These are phyloP conservation scores for Trichoderma gracile DNA, from an alignment of 2,329 filamentous ascomycete species.

Conservation along the genomic window DNA sequence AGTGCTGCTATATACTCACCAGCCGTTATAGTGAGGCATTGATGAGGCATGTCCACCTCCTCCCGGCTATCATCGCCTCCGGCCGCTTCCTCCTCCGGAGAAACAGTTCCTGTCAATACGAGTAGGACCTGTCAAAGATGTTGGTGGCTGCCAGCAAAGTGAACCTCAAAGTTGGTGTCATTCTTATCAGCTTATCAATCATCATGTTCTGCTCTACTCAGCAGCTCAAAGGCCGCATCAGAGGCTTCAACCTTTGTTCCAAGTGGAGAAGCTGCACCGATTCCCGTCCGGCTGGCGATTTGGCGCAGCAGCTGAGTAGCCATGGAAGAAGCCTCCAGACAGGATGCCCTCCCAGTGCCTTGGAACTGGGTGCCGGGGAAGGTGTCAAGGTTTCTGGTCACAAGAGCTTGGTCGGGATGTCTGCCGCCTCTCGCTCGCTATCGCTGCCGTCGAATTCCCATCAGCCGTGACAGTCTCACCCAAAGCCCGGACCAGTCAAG, in stretches of 20 bases:
- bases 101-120: background rate
- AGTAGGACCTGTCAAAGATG: background rate
- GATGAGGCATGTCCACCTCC: background rate
- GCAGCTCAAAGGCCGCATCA: background rate
- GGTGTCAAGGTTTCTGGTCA: constrained; percentile 2
- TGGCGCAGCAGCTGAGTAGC: background rate
- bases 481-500: too few relatives aligned
- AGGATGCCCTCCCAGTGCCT: background rate
- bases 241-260: constrained; percentile 12
- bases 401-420: constrained; percentile 8
- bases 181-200: constrained; percentile 22
- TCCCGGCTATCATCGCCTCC: background rate
- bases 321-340: too few relatives aligned
- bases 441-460: background rate
- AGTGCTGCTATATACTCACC: background rate
- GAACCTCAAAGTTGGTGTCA: background rate
- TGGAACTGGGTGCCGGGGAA: background rate
- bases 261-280: constrained; percentile 21
- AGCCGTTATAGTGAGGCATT: background rate
- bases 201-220: background rate
- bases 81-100: background rate
- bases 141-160: background rate
- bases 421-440: constrained; percentile 9
- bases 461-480: too few relatives aligned
- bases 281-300: constrained; percentile 3